A percentile compares a stretch with the other conserved stretches of the same genome.
These are phyloP conservation scores for Magnusiomyces magnusii DNA, from an alignment of 1,139 yeast species.

Conservation along the genomic window DNA sequence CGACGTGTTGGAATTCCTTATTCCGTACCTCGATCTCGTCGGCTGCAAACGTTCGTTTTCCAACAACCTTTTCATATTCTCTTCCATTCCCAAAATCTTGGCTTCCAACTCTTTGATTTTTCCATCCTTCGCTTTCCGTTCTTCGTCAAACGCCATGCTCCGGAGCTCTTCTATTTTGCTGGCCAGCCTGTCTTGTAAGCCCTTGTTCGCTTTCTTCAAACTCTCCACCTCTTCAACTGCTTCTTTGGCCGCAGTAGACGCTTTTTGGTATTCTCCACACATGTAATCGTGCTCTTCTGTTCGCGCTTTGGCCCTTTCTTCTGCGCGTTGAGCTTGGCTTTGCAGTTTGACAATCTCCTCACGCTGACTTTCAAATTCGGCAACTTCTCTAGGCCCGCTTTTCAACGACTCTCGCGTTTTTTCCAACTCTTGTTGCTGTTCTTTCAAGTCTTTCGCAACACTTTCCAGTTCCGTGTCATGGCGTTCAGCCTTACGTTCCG, in stretches of 20 bases:
- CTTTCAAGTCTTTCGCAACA: constrained; percentile 11
- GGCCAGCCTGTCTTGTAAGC: constrained; percentile 26
- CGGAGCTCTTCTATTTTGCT: constrained; percentile 22
- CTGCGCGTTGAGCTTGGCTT: constrained; percentile 37
- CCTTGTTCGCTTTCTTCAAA: constrained; percentile 32
- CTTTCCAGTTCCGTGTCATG: constrained; percentile 16
- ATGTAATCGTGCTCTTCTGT: constrained; percentile 57
- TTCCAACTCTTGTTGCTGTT: constrained; percentile 12
- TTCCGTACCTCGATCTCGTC: constrained; percentile 30
- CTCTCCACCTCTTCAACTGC: constrained; percentile 40
- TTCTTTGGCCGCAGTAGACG: constrained; percentile 48
- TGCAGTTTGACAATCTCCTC: constrained; percentile 38
- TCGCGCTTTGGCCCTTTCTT: constrained; percentile 36
- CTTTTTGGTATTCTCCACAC: constrained; percentile 55
- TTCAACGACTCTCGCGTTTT: constrained; percentile 7
- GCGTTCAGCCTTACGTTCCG: constrained; percentile 28
- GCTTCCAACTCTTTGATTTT: constrained; percentile 27
- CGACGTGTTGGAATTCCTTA: constrained; percentile 26
- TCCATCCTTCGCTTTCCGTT: constrained; percentile 27
- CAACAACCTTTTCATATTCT: constrained; percentile 31
- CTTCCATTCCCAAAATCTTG: constrained; percentile 29
- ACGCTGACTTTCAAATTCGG: constrained; percentile 16
- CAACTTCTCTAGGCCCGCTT: constrained; percentile 1
- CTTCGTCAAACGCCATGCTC: constrained; percentile 27
- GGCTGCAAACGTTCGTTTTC: constrained; percentile 28